Conservation (phyloP, 2,329 filamentous ascomycete species). For the Plenodomus tracheiphilus region DNA sequence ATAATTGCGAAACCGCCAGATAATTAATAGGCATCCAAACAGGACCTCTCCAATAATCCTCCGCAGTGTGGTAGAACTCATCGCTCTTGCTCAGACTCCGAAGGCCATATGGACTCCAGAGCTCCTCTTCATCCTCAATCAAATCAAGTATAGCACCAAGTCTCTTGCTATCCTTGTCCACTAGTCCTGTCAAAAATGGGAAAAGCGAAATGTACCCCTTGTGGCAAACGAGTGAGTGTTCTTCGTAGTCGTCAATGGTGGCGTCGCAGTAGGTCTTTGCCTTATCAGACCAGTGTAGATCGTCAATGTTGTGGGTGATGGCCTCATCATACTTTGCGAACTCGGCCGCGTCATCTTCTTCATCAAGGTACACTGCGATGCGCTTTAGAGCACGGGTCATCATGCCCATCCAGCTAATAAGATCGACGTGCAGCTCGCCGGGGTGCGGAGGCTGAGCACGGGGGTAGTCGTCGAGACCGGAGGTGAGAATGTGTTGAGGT, state of each 20-base stretch:
- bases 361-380: conserved; percentile 74
- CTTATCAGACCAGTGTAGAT: conserved; percentile 87
- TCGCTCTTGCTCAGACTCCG: conserved; percentile 85
- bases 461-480: conserved; percentile 94
- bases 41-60: conserved; percentile 97
- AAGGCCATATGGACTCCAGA: conserved; percentile 91
- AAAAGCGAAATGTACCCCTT: conserved; percentile 95
- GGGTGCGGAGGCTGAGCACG: conserved; percentile 91
- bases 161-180: conserved; percentile 73
- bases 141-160: conserved; percentile 76
- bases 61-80: conserved; percentile 80
- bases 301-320: conserved; percentile 83
- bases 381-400: conserved; percentile 85
- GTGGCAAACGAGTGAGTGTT: conserved; percentile 86
- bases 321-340: conserved; percentile 73
- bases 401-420: conserved; percentile 97
- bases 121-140: conserved; percentile 76
- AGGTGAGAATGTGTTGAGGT: conserved; percentile 83
- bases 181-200: conserved; percentile 83
- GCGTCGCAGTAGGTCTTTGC: conserved; percentile 89
- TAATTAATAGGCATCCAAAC: conserved; percentile 99
- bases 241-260: conserved; percentile 93
- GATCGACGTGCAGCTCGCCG: conserved; percentile 90
- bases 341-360: conserved; percentile 74
- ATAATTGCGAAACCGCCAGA: conserved; percentile 75